Percentiles rank a stretch among this genome's conserved stretches.
Conservation (phyloP, 257 asterid species). For the Solanum sparsipilum region DNA sequence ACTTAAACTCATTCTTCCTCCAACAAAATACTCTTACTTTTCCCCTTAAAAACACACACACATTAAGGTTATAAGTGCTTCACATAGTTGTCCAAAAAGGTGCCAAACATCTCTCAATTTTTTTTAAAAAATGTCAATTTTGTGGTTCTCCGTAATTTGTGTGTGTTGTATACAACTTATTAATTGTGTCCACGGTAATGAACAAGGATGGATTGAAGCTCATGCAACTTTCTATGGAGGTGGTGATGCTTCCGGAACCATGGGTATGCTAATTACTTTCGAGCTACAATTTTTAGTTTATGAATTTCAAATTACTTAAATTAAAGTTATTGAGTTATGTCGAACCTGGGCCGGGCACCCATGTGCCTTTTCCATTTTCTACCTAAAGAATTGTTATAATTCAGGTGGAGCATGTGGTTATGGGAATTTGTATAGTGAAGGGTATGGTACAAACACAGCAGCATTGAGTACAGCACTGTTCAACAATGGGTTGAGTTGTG, state of each 20-base stretch:
- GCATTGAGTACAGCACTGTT: slow-evolving; percentile 30
- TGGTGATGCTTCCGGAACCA: slow-evolving; percentile 57
- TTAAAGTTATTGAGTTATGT: not conserved
- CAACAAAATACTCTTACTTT: not conserved
- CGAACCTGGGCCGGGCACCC: rapidly evolving
- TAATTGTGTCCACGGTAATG: slow-evolving; percentile 13
- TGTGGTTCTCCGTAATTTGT: not conserved
- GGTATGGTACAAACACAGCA: slow-evolving; percentile 34
- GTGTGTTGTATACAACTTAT: not conserved
- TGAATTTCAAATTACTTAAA: not conserved
- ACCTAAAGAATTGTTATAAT: not conserved
- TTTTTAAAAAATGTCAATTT: not conserved
- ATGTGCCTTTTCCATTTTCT: not conserved
- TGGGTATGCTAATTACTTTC: slow-evolving; percentile 21
- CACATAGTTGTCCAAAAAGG: not conserved
- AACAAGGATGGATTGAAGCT: slow-evolving; percentile 48
- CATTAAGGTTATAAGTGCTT: not conserved
- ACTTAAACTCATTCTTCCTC: not conserved
- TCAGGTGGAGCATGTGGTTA: slow-evolving; percentile 44
- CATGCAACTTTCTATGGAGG: slow-evolving; percentile 67
- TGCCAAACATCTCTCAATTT: not conserved
- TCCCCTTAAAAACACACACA: not conserved
- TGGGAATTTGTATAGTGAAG: slow-evolving; percentile 33
- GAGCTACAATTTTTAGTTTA: not conserved
- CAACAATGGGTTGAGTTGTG: slow-evolving; percentile 30